phyloP scores from a whole-genome alignment of 768 basidiomycete genomes.

The Naganishia randhawae region DNA sequence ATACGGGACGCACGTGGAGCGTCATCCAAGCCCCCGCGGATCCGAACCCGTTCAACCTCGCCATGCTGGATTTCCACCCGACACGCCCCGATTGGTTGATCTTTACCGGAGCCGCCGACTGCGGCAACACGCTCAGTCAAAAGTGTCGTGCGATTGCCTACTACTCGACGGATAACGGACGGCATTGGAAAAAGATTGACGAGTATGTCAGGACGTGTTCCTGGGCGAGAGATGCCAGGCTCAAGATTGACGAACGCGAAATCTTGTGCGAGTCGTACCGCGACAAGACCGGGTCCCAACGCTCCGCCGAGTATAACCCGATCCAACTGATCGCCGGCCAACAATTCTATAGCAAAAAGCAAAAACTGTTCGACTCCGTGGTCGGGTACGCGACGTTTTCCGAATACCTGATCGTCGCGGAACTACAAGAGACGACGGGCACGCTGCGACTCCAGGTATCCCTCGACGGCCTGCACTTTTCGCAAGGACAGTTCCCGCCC shows the following conservation, averaged over 20 bases:
- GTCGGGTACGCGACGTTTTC: constrained; percentile 90
- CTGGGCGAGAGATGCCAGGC: constrained; percentile 77
- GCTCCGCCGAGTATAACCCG: constrained; percentile 61
- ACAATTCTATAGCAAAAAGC: constrained; percentile 67
- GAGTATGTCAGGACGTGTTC: constrained; percentile 84
- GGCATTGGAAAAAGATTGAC: constrained; percentile 71
- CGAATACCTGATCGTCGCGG: constrained; percentile 91
- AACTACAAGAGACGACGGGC: constrained; percentile 60
- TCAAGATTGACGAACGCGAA: constrained; percentile 76
- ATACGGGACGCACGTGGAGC: constrained; percentile 73
- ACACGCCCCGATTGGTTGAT: constrained; percentile 71
- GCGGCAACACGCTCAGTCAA: constrained; percentile 53
- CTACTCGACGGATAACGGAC: constrained; percentile 73
- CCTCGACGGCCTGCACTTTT: constrained; percentile 79
- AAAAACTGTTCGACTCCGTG: constrained; percentile 75
- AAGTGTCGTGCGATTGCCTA: constrained; percentile 72
- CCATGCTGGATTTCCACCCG: constrained; percentile 83
- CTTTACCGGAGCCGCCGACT: constrained; percentile 77
- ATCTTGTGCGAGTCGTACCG: constrained; percentile 87
- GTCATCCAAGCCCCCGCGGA: constrained; percentile 59
- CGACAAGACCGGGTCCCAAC: constrained; percentile 77
- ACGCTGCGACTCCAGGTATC: constrained; percentile 82
- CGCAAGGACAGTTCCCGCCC: constrained; percentile 83
- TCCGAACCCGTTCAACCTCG: constrained; percentile 73
- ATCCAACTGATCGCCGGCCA: constrained; percentile 74